Conservation (phyloP, 148 eudicot species). For the Tetragonia tetragonoides region DNA sequence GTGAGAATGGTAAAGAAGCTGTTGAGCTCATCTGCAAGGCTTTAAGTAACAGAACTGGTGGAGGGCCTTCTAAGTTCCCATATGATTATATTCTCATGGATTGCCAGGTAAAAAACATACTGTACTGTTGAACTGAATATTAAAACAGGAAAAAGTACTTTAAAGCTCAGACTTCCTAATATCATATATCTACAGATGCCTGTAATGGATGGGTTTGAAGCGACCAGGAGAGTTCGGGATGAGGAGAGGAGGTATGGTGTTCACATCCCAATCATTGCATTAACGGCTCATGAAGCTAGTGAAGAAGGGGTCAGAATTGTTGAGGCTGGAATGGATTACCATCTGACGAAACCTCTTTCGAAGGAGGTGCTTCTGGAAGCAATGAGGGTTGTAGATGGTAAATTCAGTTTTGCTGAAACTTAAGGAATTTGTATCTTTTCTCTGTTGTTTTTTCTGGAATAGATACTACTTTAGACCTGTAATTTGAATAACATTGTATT, state of each 20-base stretch:
- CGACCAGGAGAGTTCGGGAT: slow-evolving; percentile 57
- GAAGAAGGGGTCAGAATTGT: slow-evolving; percentile 41
- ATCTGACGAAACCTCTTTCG: slow-evolving; percentile 55
- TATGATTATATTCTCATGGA: slow-evolving; percentile 75
- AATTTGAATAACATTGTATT: too few species aligned
- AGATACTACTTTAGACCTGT: too few species aligned
- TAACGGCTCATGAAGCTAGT: slow-evolving; percentile 54
- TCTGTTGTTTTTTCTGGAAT: not conserved
- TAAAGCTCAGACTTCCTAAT: too few species aligned
- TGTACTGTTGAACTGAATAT: not conserved
- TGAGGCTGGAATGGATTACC: slow-evolving; percentile 59
- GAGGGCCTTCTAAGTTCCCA: slow-evolving; percentile 29
- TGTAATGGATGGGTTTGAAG: slow-evolving; percentile 65
- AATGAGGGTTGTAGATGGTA: slow-evolving; percentile 14
- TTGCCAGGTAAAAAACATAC: slow-evolving; percentile 22
- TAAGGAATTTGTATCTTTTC: not conserved
- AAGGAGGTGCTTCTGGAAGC: slow-evolving; percentile 38
- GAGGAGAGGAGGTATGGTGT: slow-evolving; percentile 48
- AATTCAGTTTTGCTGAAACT: not conserved
- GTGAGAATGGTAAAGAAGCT: slow-evolving; percentile 29
- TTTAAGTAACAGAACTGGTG: not conserved
- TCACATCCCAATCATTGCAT: slow-evolving; percentile 64
- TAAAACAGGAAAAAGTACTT: too few species aligned
- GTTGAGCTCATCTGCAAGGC: slow-evolving; percentile 11
- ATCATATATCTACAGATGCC: slow-evolving; percentile 51